A percentile compares a stretch with the other conserved stretches of the same genome.
Conservation (phyloP, 495 filamentous ascomycete species). For the Elaphomyces granulatus region DNA sequence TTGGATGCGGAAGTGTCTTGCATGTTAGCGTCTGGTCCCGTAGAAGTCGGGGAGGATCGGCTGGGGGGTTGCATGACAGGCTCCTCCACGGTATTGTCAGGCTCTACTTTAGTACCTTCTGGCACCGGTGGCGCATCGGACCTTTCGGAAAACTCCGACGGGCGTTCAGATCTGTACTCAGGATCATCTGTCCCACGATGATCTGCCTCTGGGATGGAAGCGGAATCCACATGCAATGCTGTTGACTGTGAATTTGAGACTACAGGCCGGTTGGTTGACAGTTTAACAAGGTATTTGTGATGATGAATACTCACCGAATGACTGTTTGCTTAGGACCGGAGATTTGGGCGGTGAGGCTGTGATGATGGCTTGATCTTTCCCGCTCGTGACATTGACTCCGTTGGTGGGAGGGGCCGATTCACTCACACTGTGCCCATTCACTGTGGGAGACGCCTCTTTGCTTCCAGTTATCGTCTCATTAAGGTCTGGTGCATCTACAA, state of each 20-base stretch:
- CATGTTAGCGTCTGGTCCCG: no score
- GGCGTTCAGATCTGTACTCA: not conserved
- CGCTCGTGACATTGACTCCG: conserved; percentile 8
- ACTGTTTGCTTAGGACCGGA: not conserved
- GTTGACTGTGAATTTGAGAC: not conserved
- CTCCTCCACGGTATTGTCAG: no score
- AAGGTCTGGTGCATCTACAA: no score
- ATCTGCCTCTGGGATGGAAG: not conserved
- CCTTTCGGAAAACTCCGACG: not conserved
- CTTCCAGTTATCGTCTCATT: not conserved
- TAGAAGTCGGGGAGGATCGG: no score
- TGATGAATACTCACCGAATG: not conserved
- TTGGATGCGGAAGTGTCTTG: no score
- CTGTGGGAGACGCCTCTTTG: conserved; percentile 3
- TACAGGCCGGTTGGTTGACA: no score
- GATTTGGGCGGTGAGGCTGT: conserved; percentile 26
- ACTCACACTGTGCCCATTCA: conserved; percentile 21
- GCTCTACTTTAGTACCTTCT: no score
- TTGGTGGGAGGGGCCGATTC: conserved; percentile 16
- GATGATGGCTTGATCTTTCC: conserved; percentile 1
- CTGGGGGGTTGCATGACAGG: no score
- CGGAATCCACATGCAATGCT: not conserved
- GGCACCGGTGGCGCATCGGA: not conserved
- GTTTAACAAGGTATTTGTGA: no score
- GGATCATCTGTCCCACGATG: not conserved